Conservation (phyloP, 192 early-diverging fungal genomes). For the Backusella circina region DNA sequence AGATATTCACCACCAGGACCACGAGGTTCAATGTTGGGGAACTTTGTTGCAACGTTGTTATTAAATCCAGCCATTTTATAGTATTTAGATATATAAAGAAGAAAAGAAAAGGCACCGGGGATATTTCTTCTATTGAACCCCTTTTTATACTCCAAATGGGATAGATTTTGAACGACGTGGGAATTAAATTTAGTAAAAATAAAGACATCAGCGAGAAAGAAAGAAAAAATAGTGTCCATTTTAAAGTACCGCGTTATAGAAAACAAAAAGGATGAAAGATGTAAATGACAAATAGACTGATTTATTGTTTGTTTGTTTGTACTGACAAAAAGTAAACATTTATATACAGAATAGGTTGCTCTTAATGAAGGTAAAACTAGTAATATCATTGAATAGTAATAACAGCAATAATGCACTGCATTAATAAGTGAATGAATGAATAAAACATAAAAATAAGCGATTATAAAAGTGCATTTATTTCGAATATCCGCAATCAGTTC, state of each 20-base stretch:
- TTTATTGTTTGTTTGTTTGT: not conserved
- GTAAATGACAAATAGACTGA: not conserved
- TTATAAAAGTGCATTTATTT: not conserved
- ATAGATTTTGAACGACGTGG: not conserved
- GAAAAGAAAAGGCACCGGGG: not conserved
- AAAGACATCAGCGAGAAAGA: not conserved
- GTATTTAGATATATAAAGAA: not conserved
- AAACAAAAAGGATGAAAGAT: not conserved
- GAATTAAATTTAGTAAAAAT: slow-evolving; percentile 6
- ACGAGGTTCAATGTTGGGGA: slow-evolving; percentile 42
- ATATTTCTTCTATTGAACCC: too few species aligned
- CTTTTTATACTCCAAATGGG: not conserved
- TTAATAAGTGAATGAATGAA: too few species aligned
- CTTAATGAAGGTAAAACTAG: not conserved
- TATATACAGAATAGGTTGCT: not conserved
- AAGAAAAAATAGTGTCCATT: not conserved
- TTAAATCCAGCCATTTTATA: not conserved
- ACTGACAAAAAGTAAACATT: not conserved
- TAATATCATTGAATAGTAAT: not conserved
- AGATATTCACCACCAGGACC: slow-evolving; percentile 45
- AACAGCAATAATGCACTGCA: too few species aligned
- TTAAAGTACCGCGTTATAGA: not conserved
- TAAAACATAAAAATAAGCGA: too few species aligned
- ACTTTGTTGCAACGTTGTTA: slow-evolving; percentile 32
- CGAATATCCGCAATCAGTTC: not conserved